Evolutionary conservation across 2,329 filamentous ascomycete species (phyloP), one percentile per base, ranked within the genome.

Genomic region (Sporothrix phasma): DNA sequence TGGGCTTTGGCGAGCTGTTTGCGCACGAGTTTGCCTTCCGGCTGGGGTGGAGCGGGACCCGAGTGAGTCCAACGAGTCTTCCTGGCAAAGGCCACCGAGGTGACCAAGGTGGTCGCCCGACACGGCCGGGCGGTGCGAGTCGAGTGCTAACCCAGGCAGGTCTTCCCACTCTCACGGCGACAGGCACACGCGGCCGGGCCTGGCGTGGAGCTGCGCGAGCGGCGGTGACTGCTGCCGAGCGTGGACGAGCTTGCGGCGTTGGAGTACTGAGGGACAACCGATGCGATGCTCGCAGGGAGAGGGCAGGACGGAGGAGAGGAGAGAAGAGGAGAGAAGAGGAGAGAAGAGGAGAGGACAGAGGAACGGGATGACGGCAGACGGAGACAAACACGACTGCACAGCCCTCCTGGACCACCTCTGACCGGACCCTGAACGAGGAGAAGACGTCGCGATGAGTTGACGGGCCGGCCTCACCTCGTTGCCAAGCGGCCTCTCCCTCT

Each of bases 1-100:
- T 99, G 72, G 94, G 94, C 2, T 97, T 99, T 72, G 94, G 94
- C 69, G 94, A 99, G 78, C 78, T 99, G 61, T 93, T 99, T 75
- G 94, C 94, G 63, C 94, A 99, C 73, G 94, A 99, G 78, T 88
- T 90, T 60, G 94, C 94, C 1, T 99, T 93, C 73, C 81, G 93
- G 71, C 79, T 97, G 70, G 94, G 94, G 66, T 99, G 94, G 94
- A 87, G 89, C 68, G 88, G 88, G 63, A 97, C 94, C 66, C 96
- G 94, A 85, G 94, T 97, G 81, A 54, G 83, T 68, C 13, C 63
- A 68, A 51, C 5, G 41, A 24, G 8, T 7, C 45, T 3, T 11
- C 34, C 34, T 37, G 19, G 45, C 46, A 11, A 47, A 11, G 45
- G 29, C 3, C 15, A 5, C 17, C 3, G 22, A 19, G 34, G 15